These are phyloP conservation scores for Exophiala bonariae DNA, from an alignment of 2,329 filamentous ascomycete genomes.

Conservation along the genomic window DNA sequence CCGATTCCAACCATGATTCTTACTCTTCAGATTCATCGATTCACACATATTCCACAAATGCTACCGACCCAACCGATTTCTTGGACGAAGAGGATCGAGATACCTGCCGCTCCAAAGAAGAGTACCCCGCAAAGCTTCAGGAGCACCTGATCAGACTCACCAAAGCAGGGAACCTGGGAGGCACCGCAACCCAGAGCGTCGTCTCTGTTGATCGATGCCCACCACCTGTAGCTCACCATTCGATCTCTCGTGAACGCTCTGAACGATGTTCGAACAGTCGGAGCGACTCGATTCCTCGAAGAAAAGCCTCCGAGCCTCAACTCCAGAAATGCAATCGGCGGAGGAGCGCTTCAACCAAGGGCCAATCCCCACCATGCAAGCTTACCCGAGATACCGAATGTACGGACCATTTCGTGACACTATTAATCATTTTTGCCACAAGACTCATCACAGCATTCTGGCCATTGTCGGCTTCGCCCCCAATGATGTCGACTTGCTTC, in stretches of 20 bases:
- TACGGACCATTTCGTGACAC: slow-evolving; percentile 27
- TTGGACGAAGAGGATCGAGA: slow-evolving; percentile 19
- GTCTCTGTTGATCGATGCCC: not conserved
- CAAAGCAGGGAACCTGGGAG: not conserved
- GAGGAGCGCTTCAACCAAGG: slow-evolving; percentile 8
- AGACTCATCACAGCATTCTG: slow-evolving; percentile 97
- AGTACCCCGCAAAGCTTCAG: not conserved
- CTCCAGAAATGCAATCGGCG: slow-evolving; percentile 10
- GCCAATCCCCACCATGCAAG: slow-evolving; percentile 13
- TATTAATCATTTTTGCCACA: slow-evolving; percentile 75
- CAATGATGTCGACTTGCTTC: slow-evolving; percentile 65
- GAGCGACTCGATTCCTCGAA: not conserved
- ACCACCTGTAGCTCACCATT: not conserved
- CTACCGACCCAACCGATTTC: slow-evolving; percentile 17
- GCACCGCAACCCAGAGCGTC: not conserved
- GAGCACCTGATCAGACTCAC: not conserved
- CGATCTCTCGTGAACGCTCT: not conserved
- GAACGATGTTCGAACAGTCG: not conserved
- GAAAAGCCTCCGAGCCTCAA: not conserved
- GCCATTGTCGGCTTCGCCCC: slow-evolving; percentile 81
- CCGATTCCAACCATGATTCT: slow-evolving; percentile 18
- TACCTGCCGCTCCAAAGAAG: not conserved
- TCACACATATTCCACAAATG: slow-evolving; percentile 17
- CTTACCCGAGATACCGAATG: slow-evolving; percentile 28
- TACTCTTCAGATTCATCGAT: slow-evolving; percentile 20